phyloP scores from a whole-genome alignment of 1,284 basidiomycete genomes.

The Rugosomyces carneus region DNA sequence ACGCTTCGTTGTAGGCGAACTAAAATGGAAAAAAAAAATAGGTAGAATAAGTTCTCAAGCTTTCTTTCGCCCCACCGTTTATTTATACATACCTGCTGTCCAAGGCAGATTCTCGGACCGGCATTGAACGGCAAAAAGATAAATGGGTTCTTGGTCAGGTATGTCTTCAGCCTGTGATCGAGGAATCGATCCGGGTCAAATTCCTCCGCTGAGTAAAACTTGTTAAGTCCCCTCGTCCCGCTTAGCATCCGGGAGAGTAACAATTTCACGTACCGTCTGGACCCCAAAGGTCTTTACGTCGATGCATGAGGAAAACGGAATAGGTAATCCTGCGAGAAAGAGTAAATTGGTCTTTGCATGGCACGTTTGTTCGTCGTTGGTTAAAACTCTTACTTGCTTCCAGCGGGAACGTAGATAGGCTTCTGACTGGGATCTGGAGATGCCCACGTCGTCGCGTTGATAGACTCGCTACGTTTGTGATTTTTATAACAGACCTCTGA shows the following conservation, averaged over 20 bases:
- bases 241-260: too few species aligned
- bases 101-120: conserved; percentile 50
- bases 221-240: too few species aligned
- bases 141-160: conserved; percentile 49
- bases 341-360: too few species aligned
- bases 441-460: too few species aligned
- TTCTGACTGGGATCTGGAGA: too few species aligned
- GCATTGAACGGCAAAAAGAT: conserved; percentile 60
- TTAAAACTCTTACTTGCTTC: conserved; percentile 13
- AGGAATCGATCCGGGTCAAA: conserved; percentile 61
- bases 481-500: too few species aligned
- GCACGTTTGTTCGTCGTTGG: too few species aligned
- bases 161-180: conserved; percentile 38
- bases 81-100: conserved; percentile 23
- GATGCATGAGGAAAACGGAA: conserved; percentile 30
- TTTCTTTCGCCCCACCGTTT: too few species aligned
- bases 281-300: conserved; percentile 34
- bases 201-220: conserved; percentile 29
- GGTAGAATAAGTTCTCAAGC: too few species aligned
- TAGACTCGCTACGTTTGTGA: too few species aligned
- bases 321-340: conserved; percentile 10
- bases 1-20: conserved; percentile 36
- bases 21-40: conserved; percentile 15
- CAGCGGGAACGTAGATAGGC: conserved; percentile 20
- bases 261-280: conserved; percentile 25